These are phyloP conservation scores for Vanilla planifolia DNA, from an alignment of 106 monocot genomes.

Conservation along the genomic window DNA sequence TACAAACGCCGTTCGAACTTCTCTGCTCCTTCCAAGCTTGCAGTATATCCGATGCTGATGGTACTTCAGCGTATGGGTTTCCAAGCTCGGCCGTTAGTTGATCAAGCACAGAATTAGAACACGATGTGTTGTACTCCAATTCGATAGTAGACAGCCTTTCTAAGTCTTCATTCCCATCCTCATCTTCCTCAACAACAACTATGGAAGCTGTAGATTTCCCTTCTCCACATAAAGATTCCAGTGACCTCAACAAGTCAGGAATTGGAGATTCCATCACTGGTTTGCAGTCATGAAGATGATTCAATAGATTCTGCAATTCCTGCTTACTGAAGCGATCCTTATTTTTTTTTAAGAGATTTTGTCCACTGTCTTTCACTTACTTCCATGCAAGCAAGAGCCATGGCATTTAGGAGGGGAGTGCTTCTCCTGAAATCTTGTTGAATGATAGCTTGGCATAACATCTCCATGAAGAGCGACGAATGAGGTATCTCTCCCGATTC, in stretches of 20 bases:
- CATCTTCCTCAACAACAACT: neutral
- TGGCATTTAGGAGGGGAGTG: conserved; percentile 47
- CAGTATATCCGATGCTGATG: conserved; percentile 69
- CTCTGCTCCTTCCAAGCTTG: conserved; percentile 64
- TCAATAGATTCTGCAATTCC: conserved; percentile 27
- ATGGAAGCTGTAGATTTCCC: neutral
- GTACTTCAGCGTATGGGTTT: conserved; percentile 25
- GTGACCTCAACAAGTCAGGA: conserved; percentile 41
- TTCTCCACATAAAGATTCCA: conserved; percentile 28
- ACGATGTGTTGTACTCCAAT: conserved; percentile 10
- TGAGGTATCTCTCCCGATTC: conserved; percentile 68
- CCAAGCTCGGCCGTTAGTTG: conserved; percentile 21
- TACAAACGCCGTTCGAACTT: too few species aligned
- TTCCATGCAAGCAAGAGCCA: conserved; percentile 69
- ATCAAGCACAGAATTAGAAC: conserved; percentile 26
- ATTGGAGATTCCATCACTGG: conserved; percentile 51
- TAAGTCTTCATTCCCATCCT: neutral
- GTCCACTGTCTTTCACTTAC: conserved; percentile 64
- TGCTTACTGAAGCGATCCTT: conserved; percentile 25
- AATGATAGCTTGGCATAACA: conserved; percentile 49
- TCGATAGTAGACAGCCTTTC: neutral
- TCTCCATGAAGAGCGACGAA: conserved; percentile 57
- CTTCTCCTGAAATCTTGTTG: conserved; percentile 42
- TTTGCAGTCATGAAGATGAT: conserved; percentile 22
- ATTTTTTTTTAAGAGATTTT: conserved; percentile 39